Percentiles rank a stretch among this genome's conserved stretches.
Evolutionary conservation across 306 rosid species (phyloP).

Genomic region (Cicer chorassanicum): DNA sequence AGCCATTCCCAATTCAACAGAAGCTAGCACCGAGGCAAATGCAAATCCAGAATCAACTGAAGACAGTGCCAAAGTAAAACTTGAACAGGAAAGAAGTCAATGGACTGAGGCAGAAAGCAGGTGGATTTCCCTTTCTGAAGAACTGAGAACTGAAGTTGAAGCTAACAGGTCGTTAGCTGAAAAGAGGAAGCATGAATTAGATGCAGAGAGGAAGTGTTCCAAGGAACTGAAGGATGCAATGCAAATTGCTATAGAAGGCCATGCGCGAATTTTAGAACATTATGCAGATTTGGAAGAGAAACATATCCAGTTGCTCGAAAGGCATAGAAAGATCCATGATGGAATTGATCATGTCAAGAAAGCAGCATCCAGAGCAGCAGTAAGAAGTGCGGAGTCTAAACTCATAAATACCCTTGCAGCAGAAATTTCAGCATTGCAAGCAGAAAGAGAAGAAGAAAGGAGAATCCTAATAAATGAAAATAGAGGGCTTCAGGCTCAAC

Average conservation of each 20-base stretch:
- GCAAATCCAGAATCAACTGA: conserved; percentile 60
- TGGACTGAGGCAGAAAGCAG: conserved; percentile 80
- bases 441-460: conserved; percentile 76
- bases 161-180: conserved; percentile 65
- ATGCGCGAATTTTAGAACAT: conserved; percentile 77
- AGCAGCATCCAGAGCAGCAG: conserved; percentile 80
- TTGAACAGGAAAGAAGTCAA: conserved; percentile 65
- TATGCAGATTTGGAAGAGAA: conserved; percentile 94
- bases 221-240: conserved; percentile 82
- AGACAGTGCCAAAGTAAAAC: conserved; percentile 58
- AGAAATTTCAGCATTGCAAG: conserved; percentile 77
- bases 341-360: conserved; percentile 79
- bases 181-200: conserved; percentile 68
- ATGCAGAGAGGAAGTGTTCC: conserved; percentile 73
- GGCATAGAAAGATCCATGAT: conserved; percentile 78
- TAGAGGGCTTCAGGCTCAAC: conserved; percentile 81
- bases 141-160: conserved; percentile 80
- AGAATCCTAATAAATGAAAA: conserved; percentile 69
- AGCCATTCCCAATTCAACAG: conserved; percentile 58
- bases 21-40: conserved; percentile 50
- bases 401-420: conserved; percentile 81
- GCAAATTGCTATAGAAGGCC: conserved; percentile 79
- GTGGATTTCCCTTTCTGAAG: conserved; percentile 84
- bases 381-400: conserved; percentile 79
- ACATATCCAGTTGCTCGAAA: conserved; percentile 76